A percentile compares a stretch with the other conserved stretches of the same genome.
Conservation (phyloP, 345 rosid species). For the Microthlaspi erraticum region DNA sequence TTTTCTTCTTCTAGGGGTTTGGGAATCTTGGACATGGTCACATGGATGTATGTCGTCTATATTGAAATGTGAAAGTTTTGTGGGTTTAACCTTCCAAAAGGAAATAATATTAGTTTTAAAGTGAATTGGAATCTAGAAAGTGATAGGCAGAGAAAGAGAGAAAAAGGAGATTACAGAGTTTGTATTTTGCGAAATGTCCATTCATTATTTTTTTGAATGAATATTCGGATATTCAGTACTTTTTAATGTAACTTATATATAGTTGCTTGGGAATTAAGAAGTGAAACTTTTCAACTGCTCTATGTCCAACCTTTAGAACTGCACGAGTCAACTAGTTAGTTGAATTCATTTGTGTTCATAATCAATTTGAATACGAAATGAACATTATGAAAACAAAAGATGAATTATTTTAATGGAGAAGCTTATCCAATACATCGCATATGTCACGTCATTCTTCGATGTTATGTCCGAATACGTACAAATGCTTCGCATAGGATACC, state of each 20-base stretch:
- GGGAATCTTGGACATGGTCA: conserved; percentile 47
- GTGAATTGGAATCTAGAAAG: conserved; percentile 32
- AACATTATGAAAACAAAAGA: background rate
- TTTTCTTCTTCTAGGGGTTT: conserved; percentile 35
- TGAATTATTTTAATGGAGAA: background rate
- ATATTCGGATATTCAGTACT: conserved; percentile 28
- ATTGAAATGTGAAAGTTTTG: conserved; percentile 36
- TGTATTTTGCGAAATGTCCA: conserved; percentile 36
- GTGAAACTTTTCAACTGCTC: conserved; percentile 33
- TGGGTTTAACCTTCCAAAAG: conserved; percentile 37
- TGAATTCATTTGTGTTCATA: background rate
- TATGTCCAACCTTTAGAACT: background rate
- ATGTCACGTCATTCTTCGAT: conserved; percentile 40
- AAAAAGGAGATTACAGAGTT: background rate
- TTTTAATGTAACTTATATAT: conserved; percentile 26
- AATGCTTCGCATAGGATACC: conserved; percentile 46
- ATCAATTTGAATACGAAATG: conserved; percentile 13
- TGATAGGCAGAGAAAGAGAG: conserved; percentile 21
- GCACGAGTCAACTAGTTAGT: conserved; percentile 1
- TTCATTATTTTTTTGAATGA: conserved; percentile 30
- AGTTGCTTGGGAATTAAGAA: conserved; percentile 10
- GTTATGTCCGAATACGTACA: conserved; percentile 44
- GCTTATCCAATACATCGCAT: conserved; percentile 30
- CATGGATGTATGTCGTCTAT: conserved; percentile 39
- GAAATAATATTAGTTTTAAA: conserved; percentile 34